phyloP scores from a whole-genome alignment of 1,139 yeast species.

The Blastobotrys elegans region DNA sequence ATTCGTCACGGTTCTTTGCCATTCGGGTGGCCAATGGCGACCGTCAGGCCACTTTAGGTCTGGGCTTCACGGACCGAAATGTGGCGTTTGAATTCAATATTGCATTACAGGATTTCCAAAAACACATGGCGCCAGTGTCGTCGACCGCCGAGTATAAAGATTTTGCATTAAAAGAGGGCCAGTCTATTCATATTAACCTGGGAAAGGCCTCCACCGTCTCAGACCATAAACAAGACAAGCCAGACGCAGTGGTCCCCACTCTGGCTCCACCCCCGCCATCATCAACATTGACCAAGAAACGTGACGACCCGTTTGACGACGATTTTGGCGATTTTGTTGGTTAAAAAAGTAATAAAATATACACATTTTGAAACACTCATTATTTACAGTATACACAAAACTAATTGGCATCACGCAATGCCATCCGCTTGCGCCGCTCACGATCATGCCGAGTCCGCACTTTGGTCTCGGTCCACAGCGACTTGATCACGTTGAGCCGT shows the following conservation, averaged over 20 bases:
- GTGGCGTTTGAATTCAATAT: slow-evolving; percentile 39
- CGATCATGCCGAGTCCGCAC: slow-evolving; percentile 48
- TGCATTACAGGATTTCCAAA: slow-evolving; percentile 36
- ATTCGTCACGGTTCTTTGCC: slow-evolving; percentile 34
- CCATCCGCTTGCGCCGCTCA: slow-evolving; percentile 50
- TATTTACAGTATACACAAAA: slow-evolving; percentile 6
- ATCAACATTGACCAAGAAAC: not conserved
- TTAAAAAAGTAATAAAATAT: slow-evolving; percentile 4
- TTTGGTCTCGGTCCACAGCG: slow-evolving; percentile 47
- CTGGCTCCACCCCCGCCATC: slow-evolving; percentile 24
- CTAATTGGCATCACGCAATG: slow-evolving; percentile 56
- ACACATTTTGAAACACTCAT: not conserved
- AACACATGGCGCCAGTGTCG: slow-evolving; percentile 23
- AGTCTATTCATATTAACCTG: slow-evolving; percentile 26
- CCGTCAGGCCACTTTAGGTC: slow-evolving; percentile 37
- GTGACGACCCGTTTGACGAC: slow-evolving; percentile 31
- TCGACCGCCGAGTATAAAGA: slow-evolving; percentile 18
- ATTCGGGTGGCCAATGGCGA: slow-evolving; percentile 32
- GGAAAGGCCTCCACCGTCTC: slow-evolving; percentile 13
- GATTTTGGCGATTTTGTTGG: slow-evolving; percentile 41
- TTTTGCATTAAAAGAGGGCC: slow-evolving; percentile 30
- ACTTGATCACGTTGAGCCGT: slow-evolving; percentile 41
- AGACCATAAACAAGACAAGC: not conserved
- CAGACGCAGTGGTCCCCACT: slow-evolving; percentile 17
- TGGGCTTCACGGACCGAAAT: slow-evolving; percentile 37